Base-by-base conservation (phyloP, 148 eudicot species). In the Chenopodium berlandieri region DNA sequence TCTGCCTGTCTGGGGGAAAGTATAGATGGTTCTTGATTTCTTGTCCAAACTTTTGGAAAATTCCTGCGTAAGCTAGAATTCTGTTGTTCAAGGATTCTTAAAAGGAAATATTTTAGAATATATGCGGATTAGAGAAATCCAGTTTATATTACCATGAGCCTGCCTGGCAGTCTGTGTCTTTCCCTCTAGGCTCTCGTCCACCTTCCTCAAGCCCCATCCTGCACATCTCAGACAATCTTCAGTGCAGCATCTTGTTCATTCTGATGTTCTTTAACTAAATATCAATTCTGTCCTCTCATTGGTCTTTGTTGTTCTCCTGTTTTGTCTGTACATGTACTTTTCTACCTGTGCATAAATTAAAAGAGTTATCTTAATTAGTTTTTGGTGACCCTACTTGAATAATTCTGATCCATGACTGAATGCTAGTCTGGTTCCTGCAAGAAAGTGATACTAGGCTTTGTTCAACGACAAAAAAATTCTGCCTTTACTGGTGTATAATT, bases 281-380 rank as follows among this genome's bases (percentile, higher is more conserved):
- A 19, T 82, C 44, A 25, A 14, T 22, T 71, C 23, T 76, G 27
- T 47, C 47, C 19, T 63, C 70, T 73, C 66, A n/a, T 46, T 60
- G 25, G 27, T 63, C 65, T 72, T 82, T 52, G 31, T 73, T 64
- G 67, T 65, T 70, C 27, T 62, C 64, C 71, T 63, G 68, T 74
- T 56, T 23, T 78, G 65, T 74, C 37, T 46, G 14, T 64, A 9
- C 46, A 7, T 46, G 8, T 44, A 23, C 25, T 11, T 5, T 13
- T 77, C 58, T 22, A 37, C 48, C 16, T 76, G 19, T 8, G 20
- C 12, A 32, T 75, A 19, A 47, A 19, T 52, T 23, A 9, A 58
- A 71, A 60, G 66, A n/a, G 34, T 56, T 50, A 34, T 64, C n/a
- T 4, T 71, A 52, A 52, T 9, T 22, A 20, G 17, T 48, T 77